Evolutionary conservation across 2,329 filamentous ascomycete genomes (phyloP), one percentile per base, ranked within the genome.

Genomic region (Tolypocladium nubicola): DNA sequence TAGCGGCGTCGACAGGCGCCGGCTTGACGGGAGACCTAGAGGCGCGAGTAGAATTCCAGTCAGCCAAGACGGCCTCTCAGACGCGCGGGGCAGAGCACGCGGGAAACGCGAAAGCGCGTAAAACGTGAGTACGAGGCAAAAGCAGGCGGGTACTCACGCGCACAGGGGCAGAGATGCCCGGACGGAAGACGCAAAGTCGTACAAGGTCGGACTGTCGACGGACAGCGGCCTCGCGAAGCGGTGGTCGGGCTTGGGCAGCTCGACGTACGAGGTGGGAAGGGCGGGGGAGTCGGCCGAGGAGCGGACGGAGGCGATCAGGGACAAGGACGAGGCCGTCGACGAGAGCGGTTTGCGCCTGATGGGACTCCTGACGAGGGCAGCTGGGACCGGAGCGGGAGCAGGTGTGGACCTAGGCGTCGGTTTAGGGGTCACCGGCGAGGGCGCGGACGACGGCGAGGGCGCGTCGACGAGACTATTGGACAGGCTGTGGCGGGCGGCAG

Each of bases 311-410:
- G 76, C 74, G 55, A 76, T 78, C 13, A 56, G 16, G 37, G 54
- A 52, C 61, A 80, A 66, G 59, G 77, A 74, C 43, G 79, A 82
- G 53, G 79, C 80, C 38, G 78, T 78, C 9, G 75, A 72, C 49
- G 83, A 84, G 60, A 86, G 68, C 56, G 84, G 83, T 71, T 86
- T 86, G 61, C 84, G 78, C 67, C 79, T 79, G 70, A 86, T 80
- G 61, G 73, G 68, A 47, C 63, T 65, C 35, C 58, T 60, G 57
- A 63, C 57, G 59, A 50, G 11, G 33, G 43, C 35, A 64, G 61
- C 52, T 21, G 47, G 30, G 61, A 62, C n/a, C 55, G 56, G 39
- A 60, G 60, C 54, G 59, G 55, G 45, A 57, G 52, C 53, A 50
- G 50, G 50, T 59, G 53, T 55, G 63, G 60, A 56, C 30, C 26